phyloP scores from a whole-genome alignment of 2,329 filamentous ascomycete species.

The Colletotrichum tropicicola region DNA sequence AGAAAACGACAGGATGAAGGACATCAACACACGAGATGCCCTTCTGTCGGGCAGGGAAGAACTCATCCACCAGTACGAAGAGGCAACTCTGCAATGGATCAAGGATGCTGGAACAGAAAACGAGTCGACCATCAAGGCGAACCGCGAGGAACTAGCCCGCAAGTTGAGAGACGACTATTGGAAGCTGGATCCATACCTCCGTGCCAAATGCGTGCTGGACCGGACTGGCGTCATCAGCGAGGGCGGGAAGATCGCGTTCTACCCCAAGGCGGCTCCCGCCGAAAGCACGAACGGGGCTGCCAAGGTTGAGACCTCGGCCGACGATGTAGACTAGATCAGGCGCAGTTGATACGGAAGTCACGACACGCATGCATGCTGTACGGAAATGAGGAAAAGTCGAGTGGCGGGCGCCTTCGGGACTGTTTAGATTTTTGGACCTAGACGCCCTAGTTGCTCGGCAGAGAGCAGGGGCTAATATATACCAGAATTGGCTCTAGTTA shows the following conservation, averaged over 20 bases:
- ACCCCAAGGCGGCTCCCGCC: slow-evolving; percentile 49
- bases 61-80: slow-evolving; percentile 79
- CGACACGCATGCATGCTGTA: not conserved
- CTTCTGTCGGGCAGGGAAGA: slow-evolving; percentile 70
- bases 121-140: slow-evolving; percentile 58
- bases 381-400: not conserved
- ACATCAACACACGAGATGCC: slow-evolving; percentile 67
- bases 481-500: slow-evolving; percentile 46
- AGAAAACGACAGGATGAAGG: slow-evolving; percentile 82
- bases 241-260: slow-evolving; percentile 77
- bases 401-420: not conserved
- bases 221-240: slow-evolving; percentile 75
- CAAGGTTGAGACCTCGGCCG: slow-evolving; percentile 45
- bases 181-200: slow-evolving; percentile 86
- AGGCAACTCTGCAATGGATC: slow-evolving; percentile 80
- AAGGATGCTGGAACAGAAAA: slow-evolving; percentile 55
- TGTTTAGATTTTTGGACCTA: slow-evolving; percentile 28
- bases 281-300: slow-evolving; percentile 33
- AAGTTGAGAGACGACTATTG: slow-evolving; percentile 82
- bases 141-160: slow-evolving; percentile 69
- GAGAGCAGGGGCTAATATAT: not conserved
- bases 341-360: not conserved
- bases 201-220: slow-evolving; percentile 87
- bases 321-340: slow-evolving; percentile 55
- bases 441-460: not conserved